Conservation (phyloP, 306 rosid species). For the Quillaja saponaria region DNA sequence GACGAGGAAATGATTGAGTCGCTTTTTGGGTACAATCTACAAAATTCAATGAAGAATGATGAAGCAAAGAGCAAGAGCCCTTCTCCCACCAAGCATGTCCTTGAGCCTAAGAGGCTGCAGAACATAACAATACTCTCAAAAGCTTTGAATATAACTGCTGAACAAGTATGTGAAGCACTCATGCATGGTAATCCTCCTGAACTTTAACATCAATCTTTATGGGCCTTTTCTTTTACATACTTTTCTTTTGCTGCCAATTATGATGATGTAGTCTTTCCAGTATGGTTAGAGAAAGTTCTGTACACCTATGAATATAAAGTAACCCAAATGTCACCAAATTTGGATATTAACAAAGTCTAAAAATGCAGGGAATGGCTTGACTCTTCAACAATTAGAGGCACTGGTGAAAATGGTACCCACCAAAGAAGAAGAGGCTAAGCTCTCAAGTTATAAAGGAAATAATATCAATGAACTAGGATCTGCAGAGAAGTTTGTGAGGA, state of each 20-base stretch:
- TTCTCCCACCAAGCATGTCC: conserved; percentile 89
- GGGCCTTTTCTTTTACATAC: not conserved
- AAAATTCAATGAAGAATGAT: conserved; percentile 66
- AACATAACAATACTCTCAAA: conserved; percentile 92
- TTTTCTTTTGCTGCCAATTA: not conserved
- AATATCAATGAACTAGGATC: conserved; percentile 80
- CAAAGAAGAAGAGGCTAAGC: conserved; percentile 79
- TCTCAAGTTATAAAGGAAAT: conserved; percentile 69
- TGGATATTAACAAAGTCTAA: not conserved
- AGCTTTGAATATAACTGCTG: conserved; percentile 75
- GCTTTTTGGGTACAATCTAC: conserved; percentile 90
- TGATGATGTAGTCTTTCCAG: no score
- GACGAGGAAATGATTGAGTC: conserved; percentile 99
- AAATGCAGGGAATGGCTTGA: conserved; percentile 70
- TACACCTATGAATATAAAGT: no score
- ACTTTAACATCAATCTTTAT: not conserved
- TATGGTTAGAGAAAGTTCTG: no score
- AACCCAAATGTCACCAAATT: no score
- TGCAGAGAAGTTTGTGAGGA: conserved; percentile 74
- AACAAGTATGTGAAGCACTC: conserved; percentile 72
- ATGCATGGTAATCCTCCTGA: conserved; percentile 67
- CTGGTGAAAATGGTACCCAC: conserved; percentile 85
- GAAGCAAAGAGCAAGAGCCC: conserved; percentile 85
- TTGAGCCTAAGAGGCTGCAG: conserved; percentile 95
- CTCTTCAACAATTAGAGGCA: conserved; percentile 84